These are phyloP conservation scores for Ophiostoma sp. DNA, from an alignment of 2,329 filamentous ascomycete species.

Conservation along the genomic window DNA sequence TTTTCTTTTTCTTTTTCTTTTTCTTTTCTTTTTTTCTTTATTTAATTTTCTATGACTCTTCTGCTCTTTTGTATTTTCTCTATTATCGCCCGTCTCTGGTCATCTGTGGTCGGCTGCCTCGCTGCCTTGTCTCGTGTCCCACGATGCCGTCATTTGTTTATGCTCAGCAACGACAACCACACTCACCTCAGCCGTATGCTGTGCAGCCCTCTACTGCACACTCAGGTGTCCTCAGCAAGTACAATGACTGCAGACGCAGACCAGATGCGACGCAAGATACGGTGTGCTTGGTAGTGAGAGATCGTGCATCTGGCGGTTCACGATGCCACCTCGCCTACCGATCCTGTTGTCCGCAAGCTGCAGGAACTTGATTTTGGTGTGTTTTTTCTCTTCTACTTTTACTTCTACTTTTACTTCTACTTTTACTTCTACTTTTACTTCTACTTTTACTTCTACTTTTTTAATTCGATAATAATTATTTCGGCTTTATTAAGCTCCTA, in stretches of 20 bases:
- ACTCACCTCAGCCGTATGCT: not conserved
- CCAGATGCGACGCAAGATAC: slow-evolving; percentile 4
- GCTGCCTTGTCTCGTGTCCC: not conserved
- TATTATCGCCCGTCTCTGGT: no score
- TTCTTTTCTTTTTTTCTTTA: not conserved
- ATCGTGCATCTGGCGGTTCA: not conserved
- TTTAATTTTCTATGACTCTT: not conserved
- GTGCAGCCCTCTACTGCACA: not conserved
- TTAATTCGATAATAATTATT: not conserved
- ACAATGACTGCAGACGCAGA: not conserved
- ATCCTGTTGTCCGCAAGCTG: not conserved
- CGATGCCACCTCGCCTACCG: slow-evolving; percentile 4
- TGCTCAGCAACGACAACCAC: no score
- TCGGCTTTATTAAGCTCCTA: no score
- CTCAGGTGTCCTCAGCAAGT: not conserved
- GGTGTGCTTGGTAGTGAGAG: not conserved
- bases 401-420: no score
- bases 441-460: no score
- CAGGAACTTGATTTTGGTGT: not conserved
- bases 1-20: not conserved
- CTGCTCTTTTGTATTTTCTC: not conserved
- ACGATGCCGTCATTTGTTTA: slow-evolving; percentile 1
- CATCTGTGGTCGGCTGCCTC: not conserved
- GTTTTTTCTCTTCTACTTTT: not conserved
- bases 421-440: no score